These are phyloP conservation scores for Penicillium polonicum DNA, from an alignment of 2,329 filamentous ascomycete genomes.

Conservation along the genomic window DNA sequence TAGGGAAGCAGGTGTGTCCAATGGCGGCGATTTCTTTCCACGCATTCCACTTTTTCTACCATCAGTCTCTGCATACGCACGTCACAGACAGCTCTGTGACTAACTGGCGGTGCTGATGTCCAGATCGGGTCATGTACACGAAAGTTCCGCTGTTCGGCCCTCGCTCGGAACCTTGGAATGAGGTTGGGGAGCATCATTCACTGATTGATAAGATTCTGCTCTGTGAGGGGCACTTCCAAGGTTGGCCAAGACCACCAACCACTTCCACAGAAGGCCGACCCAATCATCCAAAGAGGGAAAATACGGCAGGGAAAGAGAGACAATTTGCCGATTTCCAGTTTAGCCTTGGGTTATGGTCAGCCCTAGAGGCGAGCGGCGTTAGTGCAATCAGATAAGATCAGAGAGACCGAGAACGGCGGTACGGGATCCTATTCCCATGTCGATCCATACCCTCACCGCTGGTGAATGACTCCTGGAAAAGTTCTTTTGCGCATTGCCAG, in stretches of 20 bases:
- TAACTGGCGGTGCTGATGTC: neutral
- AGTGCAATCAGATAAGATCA: slow-evolving; percentile 31
- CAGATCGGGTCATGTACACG: slow-evolving; percentile 2
- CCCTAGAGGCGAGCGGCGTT: slow-evolving; percentile 9
- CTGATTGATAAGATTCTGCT: slow-evolving; percentile 28
- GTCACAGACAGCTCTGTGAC: neutral
- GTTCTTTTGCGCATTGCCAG: slow-evolving; percentile 1
- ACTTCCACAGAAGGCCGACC: neutral
- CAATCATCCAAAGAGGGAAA: slow-evolving; percentile 4
- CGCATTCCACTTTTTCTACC: neutral
- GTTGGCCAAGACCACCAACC: slow-evolving; percentile 10
- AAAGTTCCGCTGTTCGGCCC: slow-evolving; percentile 20
- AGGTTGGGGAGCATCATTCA: slow-evolving; percentile 8
- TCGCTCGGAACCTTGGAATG: slow-evolving; percentile 13
- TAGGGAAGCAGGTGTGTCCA: neutral
- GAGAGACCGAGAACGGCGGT: slow-evolving; percentile 13
- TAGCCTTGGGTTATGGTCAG: slow-evolving; percentile 13
- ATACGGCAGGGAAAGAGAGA: neutral
- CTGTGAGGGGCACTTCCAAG: neutral
- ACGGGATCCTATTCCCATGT: slow-evolving; percentile 8
- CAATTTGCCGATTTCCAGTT: neutral
- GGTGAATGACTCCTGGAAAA: slow-evolving; percentile 6
- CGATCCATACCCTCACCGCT: slow-evolving; percentile 23
- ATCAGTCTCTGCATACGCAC: neutral
- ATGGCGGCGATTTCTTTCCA: slow-evolving; percentile 6